Evolutionary conservation across 2,329 filamentous ascomycete species (phyloP), one percentile per base, ranked within the genome.

Genomic region (Colletotrichum navitas): DNA sequence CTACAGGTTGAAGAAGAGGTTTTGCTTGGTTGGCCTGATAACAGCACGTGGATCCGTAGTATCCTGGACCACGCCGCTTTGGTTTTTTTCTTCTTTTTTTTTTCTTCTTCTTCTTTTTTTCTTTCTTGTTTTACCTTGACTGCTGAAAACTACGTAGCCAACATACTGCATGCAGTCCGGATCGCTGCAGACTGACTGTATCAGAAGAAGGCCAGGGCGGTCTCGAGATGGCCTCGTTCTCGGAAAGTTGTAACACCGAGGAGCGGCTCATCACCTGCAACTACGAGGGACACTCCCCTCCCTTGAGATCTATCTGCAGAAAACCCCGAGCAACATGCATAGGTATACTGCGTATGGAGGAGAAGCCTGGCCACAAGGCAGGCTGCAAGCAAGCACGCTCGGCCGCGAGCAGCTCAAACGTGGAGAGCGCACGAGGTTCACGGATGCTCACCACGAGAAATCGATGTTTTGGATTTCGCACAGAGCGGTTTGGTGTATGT

Each of bases 361-460:
- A n/a, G 2, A 4, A 39, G 12, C 4, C 21, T 29, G 12, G 45
- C 5, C 32, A 18, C 5, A 21, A n/a, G 14, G 18, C 10, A 21
- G 39, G 39, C 45, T 51, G 32, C 24, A 63, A 16, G 32, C 24
- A 63, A 16, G 60, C 36, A 41, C 60, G 60, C 60, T 52, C 60
- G 34, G 32, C 21, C 16, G 8, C 5, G 24, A 4, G 54, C 34
- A 41, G n/a, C n/a, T 14, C 34, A 56, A 39, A 24, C 54, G 54
- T 39, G 11, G 34, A 32, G 43, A 18, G n/a, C 11, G 18, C 10
- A 4, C 26, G 39, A 16, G 6, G 43, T n/a, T 21, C 45, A 29
- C 34, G n/a, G 45, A 26, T 18, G 24, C 34, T 29, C 29, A 63
- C 24, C 10, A 41, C 24, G 34, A 21, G 47, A 29, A 21, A n/a